phyloP scores from a whole-genome alignment of 169 alveolate genomes.

The Eimeria necatrix region DNA sequence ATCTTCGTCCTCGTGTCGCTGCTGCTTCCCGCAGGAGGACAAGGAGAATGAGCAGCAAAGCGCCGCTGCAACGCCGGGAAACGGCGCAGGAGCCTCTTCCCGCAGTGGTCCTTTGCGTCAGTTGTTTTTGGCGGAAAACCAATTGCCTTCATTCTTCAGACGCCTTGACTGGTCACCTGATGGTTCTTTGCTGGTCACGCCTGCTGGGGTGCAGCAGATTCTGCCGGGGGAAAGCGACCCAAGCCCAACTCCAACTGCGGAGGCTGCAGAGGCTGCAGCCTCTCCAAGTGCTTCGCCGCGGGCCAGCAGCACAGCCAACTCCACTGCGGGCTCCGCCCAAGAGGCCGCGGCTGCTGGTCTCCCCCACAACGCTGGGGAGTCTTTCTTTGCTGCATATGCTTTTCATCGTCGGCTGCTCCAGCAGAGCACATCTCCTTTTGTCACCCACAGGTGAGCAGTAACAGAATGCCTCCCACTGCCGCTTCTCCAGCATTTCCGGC shows the following conservation, averaged over 20 bases:
- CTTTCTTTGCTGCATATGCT: constrained; percentile 23
- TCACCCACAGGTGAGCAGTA: constrained; percentile 14
- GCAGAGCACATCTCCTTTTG: constrained; percentile 32
- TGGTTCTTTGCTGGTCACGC: constrained; percentile 92
- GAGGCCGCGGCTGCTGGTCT: neutral
- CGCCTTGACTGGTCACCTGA: constrained; percentile 95
- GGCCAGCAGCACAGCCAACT: neutral
- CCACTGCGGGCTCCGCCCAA: constrained; percentile 13
- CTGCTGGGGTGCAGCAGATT: constrained; percentile 90
- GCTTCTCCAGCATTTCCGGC: neutral
- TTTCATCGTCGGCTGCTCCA: constrained; percentile 41
- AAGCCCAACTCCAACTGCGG: constrained; percentile 32
- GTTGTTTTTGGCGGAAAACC: constrained; percentile 91
- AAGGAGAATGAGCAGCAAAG: neutral
- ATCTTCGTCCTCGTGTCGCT: neutral
- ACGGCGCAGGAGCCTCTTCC: neutral
- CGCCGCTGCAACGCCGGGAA: neutral
- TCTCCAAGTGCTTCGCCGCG: constrained; percentile 54
- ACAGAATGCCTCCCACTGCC: neutral
- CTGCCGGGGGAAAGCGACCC: neutral
- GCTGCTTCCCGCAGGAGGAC: neutral
- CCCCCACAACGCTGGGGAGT: neutral
- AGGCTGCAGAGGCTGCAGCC: neutral
- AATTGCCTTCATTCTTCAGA: constrained; percentile 91
- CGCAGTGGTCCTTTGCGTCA: constrained; percentile 76